Percentiles rank a stretch among this genome's conserved stretches.
phyloP scores from a whole-genome alignment of 129 eudicot species.

The Calendula officinalis region DNA sequence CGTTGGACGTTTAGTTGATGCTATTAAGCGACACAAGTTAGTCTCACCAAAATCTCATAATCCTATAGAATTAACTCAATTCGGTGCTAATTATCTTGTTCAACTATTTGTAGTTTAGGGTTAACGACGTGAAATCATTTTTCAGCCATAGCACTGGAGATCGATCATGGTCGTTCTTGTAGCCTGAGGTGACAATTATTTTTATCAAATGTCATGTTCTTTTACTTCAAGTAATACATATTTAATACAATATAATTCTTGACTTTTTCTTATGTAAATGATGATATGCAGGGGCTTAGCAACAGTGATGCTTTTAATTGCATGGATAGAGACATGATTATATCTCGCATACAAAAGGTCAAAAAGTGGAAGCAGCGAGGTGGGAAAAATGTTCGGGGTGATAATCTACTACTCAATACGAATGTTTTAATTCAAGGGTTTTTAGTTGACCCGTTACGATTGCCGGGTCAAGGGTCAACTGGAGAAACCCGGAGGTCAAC shows the following conservation, averaged over 20 bases:
- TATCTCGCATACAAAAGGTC: constrained; percentile 50
- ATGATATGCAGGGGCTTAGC: constrained; percentile 67
- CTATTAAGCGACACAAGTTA: constrained; percentile 60
- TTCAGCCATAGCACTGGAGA: constrained; percentile 37
- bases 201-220: too few relatives aligned
- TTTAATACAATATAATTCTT: too few relatives aligned
- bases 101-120: constrained; percentile 55
- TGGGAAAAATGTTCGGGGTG: constrained; percentile 41
- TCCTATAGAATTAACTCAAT: background rate
- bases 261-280: background rate
- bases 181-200: constrained; percentile 68
- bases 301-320: constrained; percentile 61
- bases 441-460: too few relatives aligned
- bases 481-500: too few relatives aligned
- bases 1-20: constrained; percentile 44
- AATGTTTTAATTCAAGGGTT: too few relatives aligned
- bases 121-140: constrained; percentile 60
- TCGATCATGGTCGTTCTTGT: constrained; percentile 61
- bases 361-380: constrained; percentile 61
- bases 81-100: constrained; percentile 8
- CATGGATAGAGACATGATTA: constrained; percentile 54
- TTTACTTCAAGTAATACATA: background rate
- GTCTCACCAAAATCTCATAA: too few relatives aligned
- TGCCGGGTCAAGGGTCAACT: too few relatives aligned
- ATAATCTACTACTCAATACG: constrained; percentile 51